These are phyloP conservation scores for Zopfia rhizophila DNA, from an alignment of 2,329 filamentous ascomycete genomes.

Conservation along the genomic window DNA sequence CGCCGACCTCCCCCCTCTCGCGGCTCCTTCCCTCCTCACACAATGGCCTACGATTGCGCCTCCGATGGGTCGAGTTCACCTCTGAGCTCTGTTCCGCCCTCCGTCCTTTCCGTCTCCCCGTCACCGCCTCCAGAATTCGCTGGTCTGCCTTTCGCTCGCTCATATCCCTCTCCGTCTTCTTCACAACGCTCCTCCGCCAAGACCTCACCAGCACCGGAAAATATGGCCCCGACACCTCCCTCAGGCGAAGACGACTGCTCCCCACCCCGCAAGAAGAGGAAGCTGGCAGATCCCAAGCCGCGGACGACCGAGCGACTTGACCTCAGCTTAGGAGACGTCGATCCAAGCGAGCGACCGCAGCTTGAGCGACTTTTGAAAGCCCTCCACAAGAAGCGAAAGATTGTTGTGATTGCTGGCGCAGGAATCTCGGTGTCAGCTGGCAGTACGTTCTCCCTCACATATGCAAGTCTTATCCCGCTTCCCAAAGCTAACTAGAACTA, in stretches of 20 bases:
- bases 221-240: slow-evolving; percentile 53
- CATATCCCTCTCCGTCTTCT: slow-evolving; percentile 53
- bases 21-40: slow-evolving; percentile 23
- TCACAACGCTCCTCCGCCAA: slow-evolving; percentile 59
- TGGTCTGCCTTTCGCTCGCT: slow-evolving; percentile 26
- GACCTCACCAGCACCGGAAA: slow-evolving; percentile 58
- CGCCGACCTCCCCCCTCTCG: slow-evolving; percentile 21
- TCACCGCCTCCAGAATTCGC: slow-evolving; percentile 37
- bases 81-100: slow-evolving; percentile 53
- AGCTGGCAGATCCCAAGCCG: slow-evolving; percentile 65
- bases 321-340: slow-evolving; percentile 66
- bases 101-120: slow-evolving; percentile 52
- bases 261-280: slow-evolving; percentile 80
- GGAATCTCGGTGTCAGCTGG: slow-evolving; percentile 97
- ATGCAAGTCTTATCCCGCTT: slow-evolving; percentile 16
- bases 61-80: slow-evolving; percentile 48
- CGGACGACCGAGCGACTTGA: slow-evolving; percentile 87
- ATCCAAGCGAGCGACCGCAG: slow-evolving; percentile 67
- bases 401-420: slow-evolving; percentile 94
- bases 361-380: slow-evolving; percentile 77
- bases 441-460: slow-evolving; percentile 66
- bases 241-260: slow-evolving; percentile 69
- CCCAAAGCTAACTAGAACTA: slow-evolving; percentile 49
- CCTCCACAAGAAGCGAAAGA: slow-evolving; percentile 90
- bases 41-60: slow-evolving; percentile 40